Percentiles rank a stretch among this genome's conserved stretches.
These are phyloP conservation scores for Agrocybe praecox DNA, from an alignment of 768 basidiomycete genomes.

Conservation along the genomic window DNA sequence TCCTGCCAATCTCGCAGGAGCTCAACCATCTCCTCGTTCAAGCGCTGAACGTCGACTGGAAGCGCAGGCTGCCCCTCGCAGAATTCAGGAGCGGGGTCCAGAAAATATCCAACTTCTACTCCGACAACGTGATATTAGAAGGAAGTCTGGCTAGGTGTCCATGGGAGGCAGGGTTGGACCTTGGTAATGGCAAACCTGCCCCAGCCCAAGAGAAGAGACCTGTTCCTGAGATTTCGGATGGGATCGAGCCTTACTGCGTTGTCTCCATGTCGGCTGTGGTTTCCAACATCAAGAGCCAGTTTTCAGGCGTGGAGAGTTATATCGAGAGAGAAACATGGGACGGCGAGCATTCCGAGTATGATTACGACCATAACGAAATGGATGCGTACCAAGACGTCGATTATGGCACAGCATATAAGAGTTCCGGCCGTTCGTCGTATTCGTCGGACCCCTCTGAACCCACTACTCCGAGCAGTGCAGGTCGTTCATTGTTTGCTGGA, in stretches of 20 bases:
- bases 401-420: slow-evolving; percentile 10
- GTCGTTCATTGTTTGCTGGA: not conserved
- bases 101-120: slow-evolving; percentile 66
- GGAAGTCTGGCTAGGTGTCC: slow-evolving; percentile 79
- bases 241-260: slow-evolving; percentile 22
- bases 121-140: slow-evolving; percentile 75
- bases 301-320: slow-evolving; percentile 9
- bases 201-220: slow-evolving; percentile 14
- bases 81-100: slow-evolving; percentile 62
- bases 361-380: slow-evolving; percentile 7
- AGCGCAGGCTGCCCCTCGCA: slow-evolving; percentile 47
- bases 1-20: slow-evolving; percentile 78
- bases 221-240: slow-evolving; percentile 18
- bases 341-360: slow-evolving; percentile 7
- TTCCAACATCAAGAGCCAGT: slow-evolving; percentile 14
- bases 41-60: slow-evolving; percentile 75
- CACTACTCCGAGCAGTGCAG: slow-evolving; percentile 17
- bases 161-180: slow-evolving; percentile 64
- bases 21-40: slow-evolving; percentile 75
- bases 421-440: slow-evolving; percentile 18
- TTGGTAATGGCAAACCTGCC: slow-evolving; percentile 16
- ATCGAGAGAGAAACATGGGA: slow-evolving; percentile 12
- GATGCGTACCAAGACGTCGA: slow-evolving; percentile 12
- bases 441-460: slow-evolving; percentile 21
- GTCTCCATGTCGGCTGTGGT: slow-evolving; percentile 14